Base-by-base conservation (phyloP, 2,329 filamentous ascomycete genomes). In the Diaporthe citri region DNA sequence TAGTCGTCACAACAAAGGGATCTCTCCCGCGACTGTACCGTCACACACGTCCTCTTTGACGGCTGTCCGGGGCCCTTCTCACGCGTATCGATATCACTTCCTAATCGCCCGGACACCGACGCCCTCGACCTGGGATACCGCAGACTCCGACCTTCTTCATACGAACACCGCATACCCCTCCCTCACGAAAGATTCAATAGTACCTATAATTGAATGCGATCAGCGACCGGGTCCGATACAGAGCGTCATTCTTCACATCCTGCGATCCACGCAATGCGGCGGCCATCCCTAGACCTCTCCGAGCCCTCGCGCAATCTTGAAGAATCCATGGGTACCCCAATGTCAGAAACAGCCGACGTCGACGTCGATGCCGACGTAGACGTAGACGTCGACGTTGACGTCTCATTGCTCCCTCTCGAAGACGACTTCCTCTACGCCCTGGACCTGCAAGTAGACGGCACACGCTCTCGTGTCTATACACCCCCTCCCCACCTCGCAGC, bases 401-500 rank as follows among this genome's bases (percentile, higher is more conserved):
- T 60, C 57, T 62, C 71, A 9, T 64, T 72, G 25, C 39, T 75
- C 9, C 69, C 72, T 55, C 55, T 72, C 72, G 41, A 51, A 5
- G 39, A 80, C 39, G 73, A 74, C 43, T 76, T 75, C 48, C 70
- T 72, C 41, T 74, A 76, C 25, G 69, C 73, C 55, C 56, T 75
- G 41, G 75, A 76, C 55, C 69, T 76, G 13, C 72, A 70, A n/a
- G 75, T 55, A 5, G 67, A 67, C 20, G 73, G 62, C 28, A 69
- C 60, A 73, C 78, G 28, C 80, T 82, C 66, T 51, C 82, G 81
- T 74, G 82, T 87, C 77, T 89, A 90, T 80, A 90, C 91, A 71
- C 94, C 93, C 60, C 94, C 94, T 71, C 92, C 94, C 41, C 93
- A 92, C 80, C 93, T 96, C 80, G 93, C 93, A 79, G 93, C 93